phyloP scores from a whole-genome alignment of 495 filamentous ascomycete species.

The Talaromyces trachyspermus region DNA sequence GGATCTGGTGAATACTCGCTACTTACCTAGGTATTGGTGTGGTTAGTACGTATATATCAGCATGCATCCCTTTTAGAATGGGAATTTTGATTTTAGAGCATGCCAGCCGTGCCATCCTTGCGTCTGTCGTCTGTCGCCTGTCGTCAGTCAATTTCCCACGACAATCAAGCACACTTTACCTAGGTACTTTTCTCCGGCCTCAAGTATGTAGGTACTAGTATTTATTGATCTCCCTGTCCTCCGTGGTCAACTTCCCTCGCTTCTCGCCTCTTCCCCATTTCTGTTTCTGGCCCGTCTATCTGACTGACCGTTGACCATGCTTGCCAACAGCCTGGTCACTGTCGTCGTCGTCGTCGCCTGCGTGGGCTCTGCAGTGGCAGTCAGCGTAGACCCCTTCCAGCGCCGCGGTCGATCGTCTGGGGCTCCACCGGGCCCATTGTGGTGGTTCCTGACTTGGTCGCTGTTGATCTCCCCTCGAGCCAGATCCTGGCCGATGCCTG shows the following conservation, averaged over 20 bases:
- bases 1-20: background rate
- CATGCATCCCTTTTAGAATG: too few relatives aligned
- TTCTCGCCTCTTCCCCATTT: background rate
- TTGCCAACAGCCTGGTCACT: constrained; percentile 4
- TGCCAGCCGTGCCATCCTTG: too few relatives aligned
- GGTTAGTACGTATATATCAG: too few relatives aligned
- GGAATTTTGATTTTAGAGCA: too few relatives aligned
- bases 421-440: constrained; percentile 41
- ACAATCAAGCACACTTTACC: background rate
- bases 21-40: background rate
- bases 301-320: background rate
- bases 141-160: background rate
- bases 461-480: constrained; percentile 18
- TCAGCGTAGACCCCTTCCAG: constrained; percentile 51
- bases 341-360: constrained; percentile 10
- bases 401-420: constrained; percentile 47
- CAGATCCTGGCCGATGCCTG: constrained; percentile 33
- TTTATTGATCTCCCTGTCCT: too few relatives aligned
- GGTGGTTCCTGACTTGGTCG: background rate
- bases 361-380: constrained; percentile 26
- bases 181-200: background rate
- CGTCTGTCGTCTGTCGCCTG: background rate
- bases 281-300: background rate
- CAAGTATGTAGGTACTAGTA: too few relatives aligned
- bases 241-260: too few relatives aligned